Conservation (phyloP, 1,284 basidiomycete genomes). For the Naganishia albida region DNA sequence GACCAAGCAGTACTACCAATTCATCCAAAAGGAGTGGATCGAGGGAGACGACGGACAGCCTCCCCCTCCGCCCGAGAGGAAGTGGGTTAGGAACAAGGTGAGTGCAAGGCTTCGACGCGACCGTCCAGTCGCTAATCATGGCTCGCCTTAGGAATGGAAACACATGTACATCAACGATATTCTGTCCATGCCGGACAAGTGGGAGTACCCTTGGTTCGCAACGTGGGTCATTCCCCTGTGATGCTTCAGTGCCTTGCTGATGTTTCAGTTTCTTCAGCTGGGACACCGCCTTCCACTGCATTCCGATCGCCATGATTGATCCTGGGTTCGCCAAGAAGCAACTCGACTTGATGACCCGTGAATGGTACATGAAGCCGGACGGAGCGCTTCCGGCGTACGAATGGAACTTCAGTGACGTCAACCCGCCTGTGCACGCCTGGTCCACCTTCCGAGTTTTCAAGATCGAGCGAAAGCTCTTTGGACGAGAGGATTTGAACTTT, state of each 20-base stretch:
- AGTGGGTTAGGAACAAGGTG: constrained; percentile 79
- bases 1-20: constrained; percentile 95
- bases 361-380: constrained; percentile 98
- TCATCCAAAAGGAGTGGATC: constrained; percentile 94
- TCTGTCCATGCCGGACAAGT: constrained; percentile 99
- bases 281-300: constrained; percentile 98
- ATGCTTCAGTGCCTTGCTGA: constrained; percentile 27
- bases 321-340: constrained; percentile 96
- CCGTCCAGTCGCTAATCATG: background rate
- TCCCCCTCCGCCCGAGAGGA: constrained; percentile 85
- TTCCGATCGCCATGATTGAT: constrained; percentile 93
- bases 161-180: constrained; percentile 95
- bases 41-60: constrained; percentile 94
- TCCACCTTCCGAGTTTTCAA: constrained; percentile 97
- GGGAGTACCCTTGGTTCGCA: constrained; percentile 98
- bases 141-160: constrained; percentile 72
- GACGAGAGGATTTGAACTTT: constrained; percentile 86
- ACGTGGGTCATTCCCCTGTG: constrained; percentile 50
- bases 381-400: constrained; percentile 98
- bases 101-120: constrained; percentile 31
- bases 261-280: constrained; percentile 54
- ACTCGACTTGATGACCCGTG: constrained; percentile 89
- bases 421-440: constrained; percentile 97
- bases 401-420: constrained; percentile 97
- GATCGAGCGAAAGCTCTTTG: constrained; percentile 92